These are phyloP conservation scores for Takashimella tepidaria DNA, from an alignment of 1,284 basidiomycete genomes.

Conservation along the genomic window DNA sequence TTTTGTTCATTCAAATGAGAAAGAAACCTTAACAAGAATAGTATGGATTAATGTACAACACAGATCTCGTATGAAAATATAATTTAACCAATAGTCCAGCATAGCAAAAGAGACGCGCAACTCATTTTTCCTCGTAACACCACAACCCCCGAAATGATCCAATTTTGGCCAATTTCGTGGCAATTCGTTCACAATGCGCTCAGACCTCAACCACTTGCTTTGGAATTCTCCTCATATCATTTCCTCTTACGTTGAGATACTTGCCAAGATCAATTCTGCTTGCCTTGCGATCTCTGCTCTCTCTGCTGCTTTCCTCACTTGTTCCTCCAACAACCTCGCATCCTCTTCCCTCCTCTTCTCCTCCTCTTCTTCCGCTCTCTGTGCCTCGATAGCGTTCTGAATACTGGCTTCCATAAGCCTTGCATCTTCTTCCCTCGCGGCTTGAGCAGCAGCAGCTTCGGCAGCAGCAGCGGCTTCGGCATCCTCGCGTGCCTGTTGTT, in stretches of 20 bases:
- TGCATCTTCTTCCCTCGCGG: constrained; percentile 36
- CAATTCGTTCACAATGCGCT: too few species aligned
- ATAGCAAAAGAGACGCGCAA: too few species aligned
- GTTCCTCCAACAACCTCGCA: constrained; percentile 31
- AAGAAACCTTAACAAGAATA: too few species aligned
- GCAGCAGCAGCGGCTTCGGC: constrained; percentile 29
- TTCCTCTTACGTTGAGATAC: constrained; percentile 18
- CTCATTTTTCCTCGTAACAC: too few species aligned
- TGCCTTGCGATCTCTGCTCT: constrained; percentile 37
- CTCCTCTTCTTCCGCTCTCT: constrained; percentile 34
- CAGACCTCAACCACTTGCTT: too few species aligned
- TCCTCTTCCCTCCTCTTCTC: constrained; percentile 33
- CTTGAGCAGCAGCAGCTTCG: constrained; percentile 25
- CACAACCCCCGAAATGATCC: too few species aligned
- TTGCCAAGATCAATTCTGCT: constrained; percentile 42
- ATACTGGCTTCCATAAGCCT: constrained; percentile 40
- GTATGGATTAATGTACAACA: too few species aligned
- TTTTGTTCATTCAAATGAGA: too few species aligned
- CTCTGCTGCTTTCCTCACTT: constrained; percentile 33
- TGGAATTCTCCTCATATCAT: not conserved
- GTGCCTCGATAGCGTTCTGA: constrained; percentile 39
- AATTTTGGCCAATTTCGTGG: too few species aligned
- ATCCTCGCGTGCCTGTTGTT: constrained; percentile 36
- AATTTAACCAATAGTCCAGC: too few species aligned
- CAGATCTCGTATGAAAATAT: too few species aligned